These are phyloP conservation scores for Alternaria burnsii DNA, from an alignment of 2,329 filamentous ascomycete species.

Conservation along the genomic window DNA sequence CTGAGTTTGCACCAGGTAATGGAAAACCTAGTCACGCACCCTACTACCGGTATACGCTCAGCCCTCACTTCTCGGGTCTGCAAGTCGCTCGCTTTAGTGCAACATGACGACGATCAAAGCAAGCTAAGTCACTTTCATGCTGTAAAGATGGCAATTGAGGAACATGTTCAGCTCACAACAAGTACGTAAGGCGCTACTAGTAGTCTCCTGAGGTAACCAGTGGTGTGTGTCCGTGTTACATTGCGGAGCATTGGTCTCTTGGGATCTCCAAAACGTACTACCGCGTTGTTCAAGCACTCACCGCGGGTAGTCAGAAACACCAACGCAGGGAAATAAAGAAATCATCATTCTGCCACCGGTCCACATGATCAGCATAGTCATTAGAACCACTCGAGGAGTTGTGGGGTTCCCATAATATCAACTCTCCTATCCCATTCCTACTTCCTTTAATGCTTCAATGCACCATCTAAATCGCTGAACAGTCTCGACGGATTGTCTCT, in stretches of 20 bases:
- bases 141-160: constrained; percentile 19
- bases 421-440: constrained; percentile 22
- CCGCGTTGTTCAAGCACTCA: constrained; percentile 21
- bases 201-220: constrained; percentile 2
- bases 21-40: constrained; percentile 18
- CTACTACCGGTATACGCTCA: constrained; percentile 15
- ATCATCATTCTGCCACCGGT: constrained; percentile 30
- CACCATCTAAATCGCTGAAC: constrained; percentile 24
- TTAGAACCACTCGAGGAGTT: constrained; percentile 21
- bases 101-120: constrained; percentile 18
- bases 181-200: constrained; percentile 18
- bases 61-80: constrained; percentile 16
- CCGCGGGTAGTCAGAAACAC: constrained; percentile 18
- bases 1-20: constrained; percentile 17
- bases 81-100: constrained; percentile 17
- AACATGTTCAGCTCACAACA: constrained; percentile 9
- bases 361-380: constrained; percentile 26
- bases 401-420: constrained; percentile 25
- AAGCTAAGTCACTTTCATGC: constrained; percentile 13
- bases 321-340: constrained; percentile 25
- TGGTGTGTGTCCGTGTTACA: constrained; percentile 11
- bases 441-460: constrained; percentile 37
- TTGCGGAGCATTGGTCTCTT: constrained; percentile 18
- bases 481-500: constrained; percentile 28
- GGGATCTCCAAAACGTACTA: constrained; percentile 15